Conservation (phyloP, 495 filamentous ascomycete genomes). For the Terfezia boudieri region DNA sequence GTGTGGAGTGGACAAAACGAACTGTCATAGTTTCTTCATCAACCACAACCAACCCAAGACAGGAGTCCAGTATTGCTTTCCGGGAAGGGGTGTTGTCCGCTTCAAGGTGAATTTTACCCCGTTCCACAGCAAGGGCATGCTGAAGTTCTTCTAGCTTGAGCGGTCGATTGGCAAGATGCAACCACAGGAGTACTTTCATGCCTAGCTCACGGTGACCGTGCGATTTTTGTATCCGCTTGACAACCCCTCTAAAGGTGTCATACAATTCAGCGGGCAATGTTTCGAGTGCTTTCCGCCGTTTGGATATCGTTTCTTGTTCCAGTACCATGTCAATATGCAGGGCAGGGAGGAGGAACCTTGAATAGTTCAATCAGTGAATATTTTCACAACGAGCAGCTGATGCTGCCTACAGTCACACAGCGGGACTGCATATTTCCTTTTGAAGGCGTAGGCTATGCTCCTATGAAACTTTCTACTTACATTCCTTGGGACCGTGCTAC, state of each 20-base stretch:
- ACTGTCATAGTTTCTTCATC: slow-evolving; percentile 1
- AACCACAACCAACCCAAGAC: slow-evolving; percentile 4
- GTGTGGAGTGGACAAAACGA: slow-evolving; percentile 3
- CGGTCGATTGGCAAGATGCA: slow-evolving; percentile 2
- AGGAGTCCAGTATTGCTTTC: slow-evolving; percentile 1
- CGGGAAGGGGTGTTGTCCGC: not conserved
- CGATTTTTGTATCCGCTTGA: not conserved
- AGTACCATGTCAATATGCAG: not conserved
- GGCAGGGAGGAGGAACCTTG: not conserved
- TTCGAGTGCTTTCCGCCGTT: not conserved
- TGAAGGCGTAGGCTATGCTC: too few species aligned
- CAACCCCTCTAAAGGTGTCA: not conserved
- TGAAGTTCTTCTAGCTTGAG: slow-evolving; percentile 3
- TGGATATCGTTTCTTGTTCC: not conserved
- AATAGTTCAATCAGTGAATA: not conserved
- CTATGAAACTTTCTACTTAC: too few species aligned
- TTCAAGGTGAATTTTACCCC: not conserved
- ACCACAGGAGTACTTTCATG: not conserved
- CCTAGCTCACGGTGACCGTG: not conserved
- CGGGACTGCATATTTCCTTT: too few species aligned
- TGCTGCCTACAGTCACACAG: too few species aligned
- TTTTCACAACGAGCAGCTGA: not conserved
- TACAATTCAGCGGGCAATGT: not conserved
- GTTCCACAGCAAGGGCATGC: slow-evolving; percentile 7
- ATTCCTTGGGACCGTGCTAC: too few species aligned